Conservation (phyloP, 805 yeast genomes). For the Ogataea nonfermentans region DNA sequence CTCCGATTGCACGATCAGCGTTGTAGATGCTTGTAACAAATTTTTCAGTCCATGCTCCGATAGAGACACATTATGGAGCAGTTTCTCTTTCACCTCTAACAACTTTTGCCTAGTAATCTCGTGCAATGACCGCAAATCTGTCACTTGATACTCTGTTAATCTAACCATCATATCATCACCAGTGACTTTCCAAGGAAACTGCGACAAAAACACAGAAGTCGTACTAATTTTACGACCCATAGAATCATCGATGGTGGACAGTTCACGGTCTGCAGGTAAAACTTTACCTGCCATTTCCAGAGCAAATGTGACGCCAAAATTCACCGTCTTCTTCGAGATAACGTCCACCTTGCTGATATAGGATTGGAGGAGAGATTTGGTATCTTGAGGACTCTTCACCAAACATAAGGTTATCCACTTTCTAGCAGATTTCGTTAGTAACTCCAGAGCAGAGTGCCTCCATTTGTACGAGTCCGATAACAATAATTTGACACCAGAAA, state of each 20-base stretch:
- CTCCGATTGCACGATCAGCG: constrained; percentile 39
- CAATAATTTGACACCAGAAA: constrained; percentile 48
- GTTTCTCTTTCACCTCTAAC: constrained; percentile 2
- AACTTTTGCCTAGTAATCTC: constrained; percentile 13
- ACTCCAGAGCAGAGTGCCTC: constrained; percentile 65
- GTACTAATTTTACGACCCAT: constrained; percentile 45
- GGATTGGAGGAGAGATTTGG: constrained; percentile 73
- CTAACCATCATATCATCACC: constrained; percentile 36
- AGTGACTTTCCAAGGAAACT: constrained; percentile 59
- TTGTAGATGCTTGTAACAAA: constrained; percentile 42
- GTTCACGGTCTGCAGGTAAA: constrained; percentile 63
- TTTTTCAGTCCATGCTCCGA: constrained; percentile 36
- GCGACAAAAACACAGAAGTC: constrained; percentile 71
- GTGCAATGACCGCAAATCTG: constrained; percentile 26
- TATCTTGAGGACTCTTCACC: constrained; percentile 62
- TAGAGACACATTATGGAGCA: constrained; percentile 19
- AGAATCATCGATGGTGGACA: constrained; percentile 42
- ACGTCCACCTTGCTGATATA: constrained; percentile 52
- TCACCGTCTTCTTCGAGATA: constrained; percentile 37
- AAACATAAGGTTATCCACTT: constrained; percentile 66
- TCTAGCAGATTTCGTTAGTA: constrained; percentile 56
- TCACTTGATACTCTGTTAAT: constrained; percentile 24
- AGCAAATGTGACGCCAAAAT: constrained; percentile 88
- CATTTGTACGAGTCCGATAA: constrained; percentile 76
- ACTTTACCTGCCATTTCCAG: constrained; percentile 80